A percentile compares a stretch with the other conserved stretches of the same genome.
Evolutionary conservation across 768 basidiomycete species (phyloP).

Genomic region (Pulveroboletus frians): DNA sequence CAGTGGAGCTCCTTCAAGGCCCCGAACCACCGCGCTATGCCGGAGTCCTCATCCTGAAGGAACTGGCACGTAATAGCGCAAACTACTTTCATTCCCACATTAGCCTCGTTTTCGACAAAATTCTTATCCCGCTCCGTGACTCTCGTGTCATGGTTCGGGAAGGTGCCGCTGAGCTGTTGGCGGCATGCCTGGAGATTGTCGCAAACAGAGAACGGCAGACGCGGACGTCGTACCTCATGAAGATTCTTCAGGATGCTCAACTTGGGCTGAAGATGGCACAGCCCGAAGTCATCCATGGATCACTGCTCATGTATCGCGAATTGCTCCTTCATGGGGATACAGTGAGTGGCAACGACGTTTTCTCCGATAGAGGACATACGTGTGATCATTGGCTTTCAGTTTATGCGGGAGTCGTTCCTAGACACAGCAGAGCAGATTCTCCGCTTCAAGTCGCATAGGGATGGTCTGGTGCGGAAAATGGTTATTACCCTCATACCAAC

Average conservation of each 20-base stretch:
- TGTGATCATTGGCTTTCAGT: constrained; percentile 39
- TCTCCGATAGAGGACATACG: not conserved
- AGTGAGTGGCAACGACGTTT: constrained; percentile 43
- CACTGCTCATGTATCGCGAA: constrained; percentile 85
- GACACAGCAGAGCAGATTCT: constrained; percentile 89
- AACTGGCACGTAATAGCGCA: constrained; percentile 85
- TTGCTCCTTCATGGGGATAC: constrained; percentile 90
- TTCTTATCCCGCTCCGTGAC: constrained; percentile 86
- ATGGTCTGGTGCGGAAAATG: constrained; percentile 84
- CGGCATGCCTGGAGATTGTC: constrained; percentile 87
- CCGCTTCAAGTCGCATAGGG: constrained; percentile 81
- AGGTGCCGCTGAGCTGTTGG: constrained; percentile 89
- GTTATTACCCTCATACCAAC: constrained; percentile 95
- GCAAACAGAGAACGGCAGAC: constrained; percentile 64
- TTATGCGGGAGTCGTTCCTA: constrained; percentile 83
- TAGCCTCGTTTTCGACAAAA: constrained; percentile 83
- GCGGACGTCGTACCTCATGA: constrained; percentile 60
- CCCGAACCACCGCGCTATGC: constrained; percentile 84
- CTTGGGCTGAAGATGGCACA: constrained; percentile 71
- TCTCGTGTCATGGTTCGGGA: constrained; percentile 86
- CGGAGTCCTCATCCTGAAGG: constrained; percentile 90
- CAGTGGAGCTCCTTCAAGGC: constrained; percentile 73
- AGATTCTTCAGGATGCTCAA: constrained; percentile 88
- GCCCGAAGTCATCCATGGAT: constrained; percentile 90
- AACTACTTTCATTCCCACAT: constrained; percentile 87